These are phyloP conservation scores for Kurtzmaniella quercitrusa DNA, from an alignment of 1,139 yeast species.

Conservation along the genomic window DNA sequence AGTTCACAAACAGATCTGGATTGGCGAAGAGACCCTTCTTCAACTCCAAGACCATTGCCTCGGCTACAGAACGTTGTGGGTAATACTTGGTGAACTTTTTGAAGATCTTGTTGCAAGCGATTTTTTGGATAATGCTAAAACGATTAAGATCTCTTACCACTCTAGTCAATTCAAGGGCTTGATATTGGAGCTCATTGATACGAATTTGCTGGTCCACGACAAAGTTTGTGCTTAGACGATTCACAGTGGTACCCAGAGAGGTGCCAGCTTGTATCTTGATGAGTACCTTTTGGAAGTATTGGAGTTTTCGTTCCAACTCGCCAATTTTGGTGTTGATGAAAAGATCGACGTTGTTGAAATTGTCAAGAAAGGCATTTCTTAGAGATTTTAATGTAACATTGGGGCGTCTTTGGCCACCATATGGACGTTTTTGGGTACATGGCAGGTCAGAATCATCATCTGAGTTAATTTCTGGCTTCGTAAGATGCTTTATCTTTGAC, in stretches of 20 bases:
- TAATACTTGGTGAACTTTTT: conserved; percentile 74
- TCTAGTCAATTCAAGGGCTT: conserved; percentile 45
- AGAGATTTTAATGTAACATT: conserved; percentile 16
- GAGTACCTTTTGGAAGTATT: conserved; percentile 9
- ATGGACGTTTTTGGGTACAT: conserved; percentile 7
- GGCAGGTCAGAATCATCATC: conserved; percentile 5
- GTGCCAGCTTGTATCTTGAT: conserved; percentile 1
- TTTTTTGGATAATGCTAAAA: conserved; percentile 73
- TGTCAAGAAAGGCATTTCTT: conserved; percentile 34
- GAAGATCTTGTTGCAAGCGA: conserved; percentile 75
- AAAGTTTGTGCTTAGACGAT: neutral
- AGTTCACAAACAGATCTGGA: conserved; percentile 54
- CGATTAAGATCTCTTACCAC: conserved; percentile 69
- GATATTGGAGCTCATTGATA: conserved; percentile 29
- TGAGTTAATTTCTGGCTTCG: conserved; percentile 14
- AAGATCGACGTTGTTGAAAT: conserved; percentile 50
- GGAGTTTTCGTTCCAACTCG: conserved; percentile 42
- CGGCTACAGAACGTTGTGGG: conserved; percentile 28
- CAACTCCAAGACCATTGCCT: conserved; percentile 35
- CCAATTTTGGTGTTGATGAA: conserved; percentile 66
- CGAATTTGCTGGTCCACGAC: conserved; percentile 13
- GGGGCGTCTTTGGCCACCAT: conserved; percentile 2
- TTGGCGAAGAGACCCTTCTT: conserved; percentile 34
- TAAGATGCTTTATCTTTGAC: conserved; percentile 49
- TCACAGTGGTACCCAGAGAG: neutral